Evolutionary conservation across 768 basidiomycete species (phyloP).

Genomic region (Mycena polygramma): DNA sequence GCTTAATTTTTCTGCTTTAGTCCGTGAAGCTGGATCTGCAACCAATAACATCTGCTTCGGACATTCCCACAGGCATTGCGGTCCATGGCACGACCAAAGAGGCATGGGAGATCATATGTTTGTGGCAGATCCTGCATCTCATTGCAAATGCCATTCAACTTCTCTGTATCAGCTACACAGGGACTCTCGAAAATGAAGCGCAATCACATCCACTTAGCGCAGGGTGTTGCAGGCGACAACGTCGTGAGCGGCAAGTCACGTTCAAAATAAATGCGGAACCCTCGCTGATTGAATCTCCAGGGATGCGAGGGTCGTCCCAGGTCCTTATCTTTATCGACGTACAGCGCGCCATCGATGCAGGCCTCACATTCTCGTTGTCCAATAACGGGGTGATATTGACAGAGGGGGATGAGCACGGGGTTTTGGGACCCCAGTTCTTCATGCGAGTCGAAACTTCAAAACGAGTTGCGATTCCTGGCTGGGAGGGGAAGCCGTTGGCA

Average conservation of each 20-base stretch:
- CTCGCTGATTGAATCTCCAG: slow-evolving; percentile 51
- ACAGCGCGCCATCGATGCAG: slow-evolving; percentile 73
- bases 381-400: slow-evolving; percentile 92
- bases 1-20: slow-evolving; percentile 51
- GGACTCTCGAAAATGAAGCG: slow-evolving; percentile 89
- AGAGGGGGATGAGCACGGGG: slow-evolving; percentile 76
- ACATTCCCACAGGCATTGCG: slow-evolving; percentile 78
- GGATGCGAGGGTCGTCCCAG: slow-evolving; percentile 84
- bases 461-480: slow-evolving; percentile 43
- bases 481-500: slow-evolving; percentile 43
- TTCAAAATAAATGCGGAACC: background rate
- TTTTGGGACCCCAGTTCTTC: slow-evolving; percentile 76
- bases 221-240: slow-evolving; percentile 73
- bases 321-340: slow-evolving; percentile 89
- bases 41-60: slow-evolving; percentile 65
- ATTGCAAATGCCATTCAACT: background rate
- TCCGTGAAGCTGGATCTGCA: slow-evolving; percentile 76
- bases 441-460: slow-evolving; percentile 70
- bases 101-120: slow-evolving; percentile 77
- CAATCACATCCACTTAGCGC: slow-evolving; percentile 94
- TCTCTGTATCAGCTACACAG: slow-evolving; percentile 60
- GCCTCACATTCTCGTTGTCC: slow-evolving; percentile 83
- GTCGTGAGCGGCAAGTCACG: slow-evolving; percentile 79
- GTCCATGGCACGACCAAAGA: slow-evolving; percentile 83
- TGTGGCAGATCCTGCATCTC: slow-evolving; percentile 26